Base-by-base conservation (phyloP, 1,284 basidiomycete species). In the Ustilago sp. region DNA sequence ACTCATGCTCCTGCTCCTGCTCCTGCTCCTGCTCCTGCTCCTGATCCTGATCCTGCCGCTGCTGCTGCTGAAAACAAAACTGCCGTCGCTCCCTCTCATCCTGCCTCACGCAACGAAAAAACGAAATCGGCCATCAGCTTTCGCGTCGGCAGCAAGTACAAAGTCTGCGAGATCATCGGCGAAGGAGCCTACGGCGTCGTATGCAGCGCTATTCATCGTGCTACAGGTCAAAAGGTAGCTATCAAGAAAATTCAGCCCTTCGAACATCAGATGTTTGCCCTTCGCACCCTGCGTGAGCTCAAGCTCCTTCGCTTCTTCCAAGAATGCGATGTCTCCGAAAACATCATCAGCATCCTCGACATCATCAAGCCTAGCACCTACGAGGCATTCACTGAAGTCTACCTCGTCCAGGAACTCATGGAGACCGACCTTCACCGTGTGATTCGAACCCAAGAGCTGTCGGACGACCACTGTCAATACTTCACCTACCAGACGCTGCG, bases 381-480 rank as follows among this genome's bases (percentile, higher is more conserved):
- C 85, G 95, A 98, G 36, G 89, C 90, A 1, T 99, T 99, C 89
- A 95, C 93, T 81, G 96, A 99, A 87, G 95, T 94, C 19, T 93
- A 91, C 77, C 89, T 95, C 64, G 93, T 95, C 87, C 77, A 85
- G 75, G 84, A 86, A 63, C 76, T 86, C 11, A 86, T 86, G 84
- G 84, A 86, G 65, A 86, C 84, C 34, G 84, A 86, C 36, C 64
- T 86, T 66, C 84, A 86, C 62, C 74, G 83, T 0, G 85, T 86
- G 39, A 85, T 86, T 43, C 81, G 85, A 19, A 86, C 85, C 5
- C 85, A 86, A 63, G 81, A 85, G 58, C 74, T 85, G 17, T 83
- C 83, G 8, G 83, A 95, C 83, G 93, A 95, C 85, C 95, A 96
- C 86, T 94, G 91, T 83, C 94, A 96, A 86, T 97, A 97, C 87